Percentiles rank a stretch among this genome's conserved stretches.
phyloP scores from a whole-genome alignment of 2,329 filamentous ascomycete genomes.

The Penicillium nordicum region DNA sequence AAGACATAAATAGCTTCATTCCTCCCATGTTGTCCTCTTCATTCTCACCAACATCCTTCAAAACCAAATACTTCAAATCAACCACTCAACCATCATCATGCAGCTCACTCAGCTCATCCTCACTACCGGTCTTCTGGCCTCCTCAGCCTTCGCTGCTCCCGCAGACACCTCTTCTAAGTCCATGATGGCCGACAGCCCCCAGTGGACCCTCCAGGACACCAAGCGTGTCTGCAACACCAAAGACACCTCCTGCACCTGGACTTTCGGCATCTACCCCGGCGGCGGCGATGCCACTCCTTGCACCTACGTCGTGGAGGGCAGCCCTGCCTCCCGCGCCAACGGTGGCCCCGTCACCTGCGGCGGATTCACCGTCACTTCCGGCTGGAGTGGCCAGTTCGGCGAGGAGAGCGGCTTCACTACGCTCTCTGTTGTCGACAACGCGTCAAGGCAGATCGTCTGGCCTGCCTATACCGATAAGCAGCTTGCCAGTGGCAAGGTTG shows the following conservation, averaged over 20 bases:
- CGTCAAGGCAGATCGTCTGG: conserved; percentile 46
- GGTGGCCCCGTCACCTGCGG: conserved; percentile 48
- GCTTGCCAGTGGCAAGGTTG: conserved; percentile 44
- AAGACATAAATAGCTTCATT: conserved; percentile 1
- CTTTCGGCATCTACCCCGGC: conserved; percentile 43
- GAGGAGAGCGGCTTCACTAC: conserved; percentile 53
- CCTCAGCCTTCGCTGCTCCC: conserved; percentile 38
- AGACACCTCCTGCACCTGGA: conserved; percentile 45
- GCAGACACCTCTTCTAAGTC: conserved; percentile 26
- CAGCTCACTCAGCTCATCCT: conserved; percentile 44
- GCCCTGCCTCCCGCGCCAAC: conserved; percentile 37
- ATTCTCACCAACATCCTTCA: conserved; percentile 1
- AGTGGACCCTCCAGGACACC: conserved; percentile 46
- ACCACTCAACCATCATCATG: conserved; percentile 35
- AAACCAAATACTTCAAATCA: neutral
- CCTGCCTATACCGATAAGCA: conserved; percentile 55
- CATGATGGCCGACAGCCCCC: conserved; percentile 42
- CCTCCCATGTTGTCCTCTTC: neutral
- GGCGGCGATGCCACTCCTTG: conserved; percentile 32
- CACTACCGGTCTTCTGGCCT: conserved; percentile 31
- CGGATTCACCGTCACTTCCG: conserved; percentile 50
- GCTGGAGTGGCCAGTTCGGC: conserved; percentile 58
- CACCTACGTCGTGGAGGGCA: conserved; percentile 40
- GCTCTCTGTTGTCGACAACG: conserved; percentile 49
- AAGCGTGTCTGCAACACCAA: conserved; percentile 42